A percentile compares a stretch with the other conserved stretches of the same genome.
phyloP scores from a whole-genome alignment of 345 rosid species.

The Dimocarpus longan region DNA sequence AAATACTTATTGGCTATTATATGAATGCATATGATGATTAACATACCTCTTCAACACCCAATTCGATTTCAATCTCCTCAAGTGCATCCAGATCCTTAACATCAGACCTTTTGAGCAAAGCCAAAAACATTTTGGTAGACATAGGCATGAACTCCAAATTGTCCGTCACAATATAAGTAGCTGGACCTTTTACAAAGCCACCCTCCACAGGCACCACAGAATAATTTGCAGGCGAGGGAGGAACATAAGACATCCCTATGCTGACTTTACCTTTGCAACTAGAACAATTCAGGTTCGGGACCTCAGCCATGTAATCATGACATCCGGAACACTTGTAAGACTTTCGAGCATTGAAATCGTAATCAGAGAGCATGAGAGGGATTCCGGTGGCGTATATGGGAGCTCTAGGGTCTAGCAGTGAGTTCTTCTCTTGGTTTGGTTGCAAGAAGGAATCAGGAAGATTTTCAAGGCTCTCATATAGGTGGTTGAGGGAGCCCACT shows the following conservation, averaged over 20 bases:
- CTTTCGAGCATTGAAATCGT: too few relatives aligned
- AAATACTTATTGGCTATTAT: too few relatives aligned
- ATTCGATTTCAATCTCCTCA: conserved; percentile 8
- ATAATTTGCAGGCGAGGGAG: neutral
- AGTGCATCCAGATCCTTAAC: conserved; percentile 22
- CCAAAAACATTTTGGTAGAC: conserved; percentile 9
- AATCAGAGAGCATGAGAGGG: too few relatives aligned
- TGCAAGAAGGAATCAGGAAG: too few relatives aligned
- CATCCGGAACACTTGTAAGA: too few relatives aligned
- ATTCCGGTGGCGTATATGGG: too few relatives aligned
- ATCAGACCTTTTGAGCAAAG: conserved; percentile 20
- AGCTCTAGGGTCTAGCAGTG: too few relatives aligned
- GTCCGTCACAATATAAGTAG: conserved; percentile 17
- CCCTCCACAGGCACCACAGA: too few relatives aligned
- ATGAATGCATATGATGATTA: neutral
- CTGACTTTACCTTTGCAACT: neutral
- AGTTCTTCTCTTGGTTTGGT: too few relatives aligned
- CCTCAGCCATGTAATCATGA: neutral
- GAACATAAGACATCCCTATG: neutral
- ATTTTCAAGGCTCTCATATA: too few relatives aligned
- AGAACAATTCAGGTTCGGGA: neutral
- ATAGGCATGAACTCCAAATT: conserved; percentile 18
- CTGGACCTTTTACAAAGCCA: neutral
- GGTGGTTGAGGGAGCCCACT: too few relatives aligned
- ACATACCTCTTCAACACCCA: conserved; percentile 27